A percentile compares a stretch with the other conserved stretches of the same genome.
These are phyloP conservation scores for Vitis rotundifolia DNA, from an alignment of 164 flowering plant genomes.

Conservation along the genomic window DNA sequence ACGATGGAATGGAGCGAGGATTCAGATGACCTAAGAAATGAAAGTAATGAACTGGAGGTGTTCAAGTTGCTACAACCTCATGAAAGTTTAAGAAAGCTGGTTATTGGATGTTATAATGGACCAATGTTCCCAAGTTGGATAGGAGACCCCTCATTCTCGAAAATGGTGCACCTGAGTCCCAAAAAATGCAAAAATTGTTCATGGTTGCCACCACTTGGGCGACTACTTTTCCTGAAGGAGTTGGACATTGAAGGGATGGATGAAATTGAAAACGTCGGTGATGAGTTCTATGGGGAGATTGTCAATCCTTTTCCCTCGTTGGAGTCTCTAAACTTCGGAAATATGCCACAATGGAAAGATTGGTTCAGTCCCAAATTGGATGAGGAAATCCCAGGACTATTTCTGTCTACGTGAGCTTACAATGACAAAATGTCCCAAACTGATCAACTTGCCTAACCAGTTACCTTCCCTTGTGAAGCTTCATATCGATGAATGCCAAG, in stretches of 20 bases:
- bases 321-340: neutral
- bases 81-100: constrained; percentile 4
- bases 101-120: neutral
- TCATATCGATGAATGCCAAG: no score
- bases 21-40: neutral
- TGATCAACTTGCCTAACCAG: neutral
- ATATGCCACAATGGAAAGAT: neutral
- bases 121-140: constrained; percentile 7
- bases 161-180: neutral
- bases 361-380: neutral
- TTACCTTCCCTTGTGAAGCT: neutral
- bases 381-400: neutral
- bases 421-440: neutral
- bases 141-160: neutral
- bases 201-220: neutral
- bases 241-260: neutral
- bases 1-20: constrained; percentile 4
- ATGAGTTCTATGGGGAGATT: constrained; percentile 6
- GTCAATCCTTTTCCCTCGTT: neutral
- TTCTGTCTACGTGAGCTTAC: neutral
- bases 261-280: neutral
- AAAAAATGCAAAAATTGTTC: neutral
- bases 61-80: constrained; percentile 10
- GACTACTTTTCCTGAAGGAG: neutral
- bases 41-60: neutral